Evolutionary conservation across 805 yeast species (phyloP).

Genomic region (Komagataella pseudopastoris): DNA sequence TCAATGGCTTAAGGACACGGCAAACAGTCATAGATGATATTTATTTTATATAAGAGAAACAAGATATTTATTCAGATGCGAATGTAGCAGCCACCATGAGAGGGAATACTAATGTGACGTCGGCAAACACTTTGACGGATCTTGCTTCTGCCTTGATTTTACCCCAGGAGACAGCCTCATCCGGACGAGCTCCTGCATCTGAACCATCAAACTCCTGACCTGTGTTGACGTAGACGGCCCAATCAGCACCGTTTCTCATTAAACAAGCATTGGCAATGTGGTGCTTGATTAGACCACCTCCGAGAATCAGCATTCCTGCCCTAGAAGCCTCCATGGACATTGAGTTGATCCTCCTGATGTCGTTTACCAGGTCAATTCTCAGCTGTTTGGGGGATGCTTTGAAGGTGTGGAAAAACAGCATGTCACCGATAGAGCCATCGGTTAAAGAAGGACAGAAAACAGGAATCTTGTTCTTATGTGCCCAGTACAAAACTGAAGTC

Average conservation of each 20-base stretch:
- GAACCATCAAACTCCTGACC: constrained; percentile 99
- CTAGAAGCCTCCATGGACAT: constrained; percentile 88
- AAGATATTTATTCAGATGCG: constrained; percentile 37
- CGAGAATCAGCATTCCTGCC: constrained; percentile 93
- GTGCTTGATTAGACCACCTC: constrained; percentile 95
- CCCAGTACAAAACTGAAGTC: constrained; percentile 91
- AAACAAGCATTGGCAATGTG: constrained; percentile 96
- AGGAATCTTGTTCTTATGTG: constrained; percentile 92
- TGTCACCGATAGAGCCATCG: constrained; percentile 97
- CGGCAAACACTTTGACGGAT: constrained; percentile 87
- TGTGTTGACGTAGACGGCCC: constrained; percentile 92
- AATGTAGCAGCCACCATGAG: constrained; percentile 96
- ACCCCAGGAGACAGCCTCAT: constrained; percentile 99
- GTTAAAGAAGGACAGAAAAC: constrained; percentile 95
- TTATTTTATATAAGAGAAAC: neutral
- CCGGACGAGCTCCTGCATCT: constrained; percentile 98
- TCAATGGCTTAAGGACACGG: neutral
- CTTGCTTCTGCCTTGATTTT: constrained; percentile 92
- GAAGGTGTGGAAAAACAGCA: constrained; percentile 97
- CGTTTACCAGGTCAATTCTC: constrained; percentile 86
- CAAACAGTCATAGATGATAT: neutral
- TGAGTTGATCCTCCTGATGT: constrained; percentile 82
- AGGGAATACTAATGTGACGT: constrained; percentile 91
- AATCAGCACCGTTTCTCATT: constrained; percentile 99
- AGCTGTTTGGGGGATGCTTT: constrained; percentile 84